Conservation (phyloP, 352 stramenopile species). For the Phytophthora citrophthora region DNA sequence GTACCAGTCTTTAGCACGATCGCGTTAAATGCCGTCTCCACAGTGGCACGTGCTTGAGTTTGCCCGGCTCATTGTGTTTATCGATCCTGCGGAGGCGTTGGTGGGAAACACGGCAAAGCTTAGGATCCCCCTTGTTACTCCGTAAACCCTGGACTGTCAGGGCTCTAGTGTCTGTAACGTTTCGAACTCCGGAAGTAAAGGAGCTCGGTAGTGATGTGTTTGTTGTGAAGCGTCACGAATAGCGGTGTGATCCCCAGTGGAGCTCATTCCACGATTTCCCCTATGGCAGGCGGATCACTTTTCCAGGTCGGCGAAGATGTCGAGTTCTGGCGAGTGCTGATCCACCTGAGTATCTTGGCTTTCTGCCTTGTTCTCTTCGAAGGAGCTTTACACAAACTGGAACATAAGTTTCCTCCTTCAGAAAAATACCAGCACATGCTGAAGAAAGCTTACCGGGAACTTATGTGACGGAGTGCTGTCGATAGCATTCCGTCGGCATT, state of each 20-base stretch:
- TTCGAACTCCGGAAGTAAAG: constrained; percentile 21
- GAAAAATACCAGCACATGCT: constrained; percentile 76
- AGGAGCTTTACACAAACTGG: constrained; percentile 47
- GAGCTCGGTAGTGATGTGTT: background rate
- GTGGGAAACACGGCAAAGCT: constrained; percentile 15
- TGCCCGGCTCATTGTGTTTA: constrained; percentile 24
- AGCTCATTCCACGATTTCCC: constrained; percentile 16
- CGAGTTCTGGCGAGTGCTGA: constrained; percentile 57
- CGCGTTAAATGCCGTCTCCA: constrained; percentile 7
- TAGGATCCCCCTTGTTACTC: constrained; percentile 16
- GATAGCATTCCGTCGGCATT: no score
- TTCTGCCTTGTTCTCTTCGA: constrained; percentile 57
- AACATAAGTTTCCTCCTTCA: constrained; percentile 51
- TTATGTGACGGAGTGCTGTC: no score
- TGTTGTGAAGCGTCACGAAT: constrained; percentile 4
- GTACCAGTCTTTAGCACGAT: constrained; percentile 2
- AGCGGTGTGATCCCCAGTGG: constrained; percentile 3
- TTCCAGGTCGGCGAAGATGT: constrained; percentile 68
- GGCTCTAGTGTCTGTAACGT: constrained; percentile 15
- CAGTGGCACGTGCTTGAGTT: background rate
- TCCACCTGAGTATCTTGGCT: constrained; percentile 54
- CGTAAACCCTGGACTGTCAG: constrained; percentile 5
- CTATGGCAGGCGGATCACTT: constrained; percentile 46
- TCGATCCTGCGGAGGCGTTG: constrained; percentile 17
- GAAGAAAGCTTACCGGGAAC: constrained; percentile 64